Evolutionary conservation across 106 monocot genomes (phyloP).

Genomic region (Dendrobium chrysotoxum): DNA sequence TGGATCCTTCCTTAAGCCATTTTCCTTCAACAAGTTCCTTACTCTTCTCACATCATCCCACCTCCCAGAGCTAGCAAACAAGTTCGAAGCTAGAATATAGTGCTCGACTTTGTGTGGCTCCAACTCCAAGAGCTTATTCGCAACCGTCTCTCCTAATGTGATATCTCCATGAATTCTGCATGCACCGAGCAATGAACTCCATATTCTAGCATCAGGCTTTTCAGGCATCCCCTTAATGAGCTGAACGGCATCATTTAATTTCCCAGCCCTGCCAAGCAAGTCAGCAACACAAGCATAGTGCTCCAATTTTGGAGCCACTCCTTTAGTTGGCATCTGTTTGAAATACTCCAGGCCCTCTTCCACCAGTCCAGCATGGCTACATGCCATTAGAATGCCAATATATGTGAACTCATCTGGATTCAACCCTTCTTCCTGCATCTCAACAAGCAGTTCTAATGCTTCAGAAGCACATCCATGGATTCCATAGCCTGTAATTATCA

Average conservation of each 20-base stretch:
- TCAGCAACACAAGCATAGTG: constrained; percentile 58
- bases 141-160: constrained; percentile 42
- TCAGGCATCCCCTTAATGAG: constrained; percentile 51
- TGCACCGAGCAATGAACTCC: constrained; percentile 44
- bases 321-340: constrained; percentile 30
- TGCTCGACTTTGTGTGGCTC: constrained; percentile 62
- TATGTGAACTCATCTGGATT: constrained; percentile 43
- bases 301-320: constrained; percentile 34
- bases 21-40: constrained; percentile 45
- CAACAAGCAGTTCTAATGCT: constrained; percentile 29
- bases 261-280: constrained; percentile 54
- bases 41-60: constrained; percentile 66
- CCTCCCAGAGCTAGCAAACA: constrained; percentile 41
- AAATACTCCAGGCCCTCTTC: constrained; percentile 38
- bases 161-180: constrained; percentile 53
- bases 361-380: constrained; percentile 47
- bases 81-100: constrained; percentile 56
- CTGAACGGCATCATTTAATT: constrained; percentile 25
- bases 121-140: constrained; percentile 45
- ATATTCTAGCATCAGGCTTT: constrained; percentile 43
- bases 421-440: constrained; percentile 29
- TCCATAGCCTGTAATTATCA: constrained; percentile 48
- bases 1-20: constrained; percentile 43
- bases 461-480: constrained; percentile 38
- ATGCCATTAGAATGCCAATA: constrained; percentile 49